phyloP scores from a whole-genome alignment of 2,329 filamentous ascomycete species.

The Coleophoma eucalyptorum region DNA sequence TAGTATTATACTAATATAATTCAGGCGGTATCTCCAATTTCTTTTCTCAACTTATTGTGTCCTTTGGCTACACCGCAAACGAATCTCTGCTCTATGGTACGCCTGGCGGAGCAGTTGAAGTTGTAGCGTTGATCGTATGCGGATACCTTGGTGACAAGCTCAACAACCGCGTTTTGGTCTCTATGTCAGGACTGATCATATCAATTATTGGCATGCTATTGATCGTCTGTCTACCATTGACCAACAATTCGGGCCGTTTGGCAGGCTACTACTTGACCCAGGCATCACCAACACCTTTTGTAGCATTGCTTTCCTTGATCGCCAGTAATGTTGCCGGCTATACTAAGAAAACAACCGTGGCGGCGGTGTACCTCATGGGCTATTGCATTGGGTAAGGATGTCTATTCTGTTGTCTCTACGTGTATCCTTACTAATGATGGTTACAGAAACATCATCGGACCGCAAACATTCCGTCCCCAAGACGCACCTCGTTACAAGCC shows the following conservation, averaged over 20 bases:
- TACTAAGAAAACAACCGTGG: conserved; percentile 45
- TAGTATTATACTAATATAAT: neutral
- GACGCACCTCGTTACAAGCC: conserved; percentile 48
- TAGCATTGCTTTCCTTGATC: conserved; percentile 28
- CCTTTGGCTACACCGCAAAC: conserved; percentile 48
- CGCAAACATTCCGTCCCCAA: conserved; percentile 29
- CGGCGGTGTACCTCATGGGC: conserved; percentile 38
- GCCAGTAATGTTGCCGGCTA: conserved; percentile 42
- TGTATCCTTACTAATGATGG: neutral
- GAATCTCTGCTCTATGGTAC: conserved; percentile 25
- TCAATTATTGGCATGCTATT: conserved; percentile 28
- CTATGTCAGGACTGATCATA: conserved; percentile 29
- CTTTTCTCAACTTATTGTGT: conserved; percentile 54
- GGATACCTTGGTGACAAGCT: conserved; percentile 23
- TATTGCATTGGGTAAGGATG: conserved; percentile 40
- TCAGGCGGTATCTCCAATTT: conserved; percentile 53
- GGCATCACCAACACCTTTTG: conserved; percentile 29
- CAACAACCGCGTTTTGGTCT: conserved; percentile 24
- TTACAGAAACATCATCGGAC: conserved; percentile 43
- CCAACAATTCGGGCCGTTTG: conserved; percentile 29
- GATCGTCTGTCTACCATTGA: conserved; percentile 30
- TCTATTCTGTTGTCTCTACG: neutral
- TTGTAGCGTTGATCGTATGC: conserved; percentile 19
- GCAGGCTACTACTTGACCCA: conserved; percentile 34
- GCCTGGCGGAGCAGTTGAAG: conserved; percentile 23